Conservation (phyloP, 495 filamentous ascomycete genomes). For the Hyaloscypha finlandica region DNA sequence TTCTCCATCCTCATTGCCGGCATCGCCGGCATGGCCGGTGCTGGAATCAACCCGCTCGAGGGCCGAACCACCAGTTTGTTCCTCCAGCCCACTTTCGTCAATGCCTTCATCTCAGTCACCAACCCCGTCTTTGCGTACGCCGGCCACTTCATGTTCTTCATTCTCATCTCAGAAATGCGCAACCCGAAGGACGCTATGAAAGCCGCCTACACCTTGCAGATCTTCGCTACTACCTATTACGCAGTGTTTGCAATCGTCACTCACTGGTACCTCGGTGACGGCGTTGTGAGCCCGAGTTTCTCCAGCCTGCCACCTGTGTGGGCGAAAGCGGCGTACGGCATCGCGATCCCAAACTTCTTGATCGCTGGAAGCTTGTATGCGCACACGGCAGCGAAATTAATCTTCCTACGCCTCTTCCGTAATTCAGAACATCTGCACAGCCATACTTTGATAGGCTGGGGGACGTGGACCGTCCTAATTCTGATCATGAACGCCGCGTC, state of each 20-base stretch:
- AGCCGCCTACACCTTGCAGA: slow-evolving; percentile 59
- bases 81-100: slow-evolving; percentile 32
- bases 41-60: slow-evolving; percentile 33
- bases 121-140: slow-evolving; percentile 67
- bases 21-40: slow-evolving; percentile 62
- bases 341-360: slow-evolving; percentile 5
- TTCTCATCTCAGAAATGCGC: slow-evolving; percentile 66
- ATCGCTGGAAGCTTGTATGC: slow-evolving; percentile 4
- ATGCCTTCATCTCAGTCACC: slow-evolving; percentile 56
- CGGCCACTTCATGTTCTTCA: slow-evolving; percentile 71
- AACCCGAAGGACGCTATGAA: slow-evolving; percentile 51
- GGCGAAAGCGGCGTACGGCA: not conserved
- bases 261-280: slow-evolving; percentile 63
- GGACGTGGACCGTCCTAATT: not conserved
- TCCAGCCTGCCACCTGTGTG: not conserved
- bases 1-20: slow-evolving; percentile 55
- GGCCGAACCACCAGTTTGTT: slow-evolving; percentile 30
- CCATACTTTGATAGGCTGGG: slow-evolving; percentile 1
- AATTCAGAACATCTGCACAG: not conserved
- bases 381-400: slow-evolving; percentile 1
- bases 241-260: slow-evolving; percentile 61
- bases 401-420: not conserved
- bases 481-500: not conserved
- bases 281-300: slow-evolving; percentile 52
- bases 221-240: slow-evolving; percentile 59